A percentile compares a stretch with the other conserved stretches of the same genome.
Evolutionary conservation across 2,329 filamentous ascomycete genomes (phyloP).

Genomic region (Paraphaeosphaeria sporulosa): DNA sequence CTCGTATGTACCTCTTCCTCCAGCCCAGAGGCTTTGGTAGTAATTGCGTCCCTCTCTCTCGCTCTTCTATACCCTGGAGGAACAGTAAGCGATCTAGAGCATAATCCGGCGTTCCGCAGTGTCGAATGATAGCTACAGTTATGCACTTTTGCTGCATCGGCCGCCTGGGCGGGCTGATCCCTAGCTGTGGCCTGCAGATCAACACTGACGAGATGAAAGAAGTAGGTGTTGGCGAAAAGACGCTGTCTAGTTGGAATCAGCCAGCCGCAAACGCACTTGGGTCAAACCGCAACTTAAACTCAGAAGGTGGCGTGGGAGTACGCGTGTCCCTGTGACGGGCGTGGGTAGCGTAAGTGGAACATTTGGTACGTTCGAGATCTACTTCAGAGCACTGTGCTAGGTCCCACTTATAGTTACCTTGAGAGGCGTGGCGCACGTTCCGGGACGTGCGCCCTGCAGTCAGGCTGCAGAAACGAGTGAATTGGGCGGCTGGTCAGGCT

Average conservation of each 20-base stretch:
- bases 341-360: background rate
- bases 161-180: background rate
- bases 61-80: no score
- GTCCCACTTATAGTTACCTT: background rate
- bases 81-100: no score
- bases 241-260: background rate
- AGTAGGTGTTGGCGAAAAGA: background rate
- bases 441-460: background rate
- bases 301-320: background rate
- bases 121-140: background rate
- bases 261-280: background rate
- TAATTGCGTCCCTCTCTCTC: no score
- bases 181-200: background rate
- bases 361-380: background rate
- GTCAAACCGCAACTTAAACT: background rate
- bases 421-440: background rate
- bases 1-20: no score
- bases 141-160: background rate
- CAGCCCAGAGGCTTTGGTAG: no score
- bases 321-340: background rate
- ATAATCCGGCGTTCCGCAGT: background rate
- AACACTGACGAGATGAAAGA: no score
- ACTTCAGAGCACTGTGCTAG: background rate
- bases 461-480: background rate
- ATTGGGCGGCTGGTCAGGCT: background rate